A percentile compares a stretch with the other conserved stretches of the same genome.
Evolutionary conservation across 73 alveolate genomes (phyloP).

Genomic region (Uronychia binucleata): DNA sequence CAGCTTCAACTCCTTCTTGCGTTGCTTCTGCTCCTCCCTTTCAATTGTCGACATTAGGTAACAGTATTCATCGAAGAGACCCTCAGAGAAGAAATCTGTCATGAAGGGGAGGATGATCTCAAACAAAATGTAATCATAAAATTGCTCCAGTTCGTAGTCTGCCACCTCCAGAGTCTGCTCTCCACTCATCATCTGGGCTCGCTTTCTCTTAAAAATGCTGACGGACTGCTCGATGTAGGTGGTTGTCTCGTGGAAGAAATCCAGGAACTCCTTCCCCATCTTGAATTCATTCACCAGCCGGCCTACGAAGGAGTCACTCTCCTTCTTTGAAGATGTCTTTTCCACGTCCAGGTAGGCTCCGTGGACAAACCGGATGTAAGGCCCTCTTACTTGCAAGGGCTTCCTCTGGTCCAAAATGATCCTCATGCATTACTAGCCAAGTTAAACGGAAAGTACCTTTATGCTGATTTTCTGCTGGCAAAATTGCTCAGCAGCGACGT

Average conservation of each 20-base stretch:
- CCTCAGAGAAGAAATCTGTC: not conserved
- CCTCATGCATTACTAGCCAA: not conserved
- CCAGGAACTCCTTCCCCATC: not conserved
- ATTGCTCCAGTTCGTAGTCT: not conserved
- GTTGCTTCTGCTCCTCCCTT: not conserved
- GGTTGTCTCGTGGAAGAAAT: not conserved
- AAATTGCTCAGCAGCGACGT: conserved; percentile 2
- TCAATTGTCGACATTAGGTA: not conserved
- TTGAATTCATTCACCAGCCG: not conserved
- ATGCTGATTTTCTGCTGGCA: not conserved
- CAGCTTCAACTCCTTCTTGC: too few species aligned
- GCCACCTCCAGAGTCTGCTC: not conserved
- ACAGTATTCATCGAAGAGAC: conserved; percentile 5
- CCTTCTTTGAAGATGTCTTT: not conserved
- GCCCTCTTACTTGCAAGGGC: not conserved
- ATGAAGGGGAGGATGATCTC: conserved; percentile 1
- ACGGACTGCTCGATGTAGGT: not conserved
- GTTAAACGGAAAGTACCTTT: not conserved
- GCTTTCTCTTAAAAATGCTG: not conserved
- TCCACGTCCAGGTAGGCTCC: conserved; percentile 2
- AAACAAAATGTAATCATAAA: conserved; percentile 6
- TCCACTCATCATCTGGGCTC: not conserved
- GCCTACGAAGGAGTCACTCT: not conserved
- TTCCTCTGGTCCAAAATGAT: not conserved
- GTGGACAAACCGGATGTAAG: conserved; percentile 10